These are phyloP conservation scores for Lupinus albus DNA, from an alignment of 306 rosid species.

Conservation along the genomic window DNA sequence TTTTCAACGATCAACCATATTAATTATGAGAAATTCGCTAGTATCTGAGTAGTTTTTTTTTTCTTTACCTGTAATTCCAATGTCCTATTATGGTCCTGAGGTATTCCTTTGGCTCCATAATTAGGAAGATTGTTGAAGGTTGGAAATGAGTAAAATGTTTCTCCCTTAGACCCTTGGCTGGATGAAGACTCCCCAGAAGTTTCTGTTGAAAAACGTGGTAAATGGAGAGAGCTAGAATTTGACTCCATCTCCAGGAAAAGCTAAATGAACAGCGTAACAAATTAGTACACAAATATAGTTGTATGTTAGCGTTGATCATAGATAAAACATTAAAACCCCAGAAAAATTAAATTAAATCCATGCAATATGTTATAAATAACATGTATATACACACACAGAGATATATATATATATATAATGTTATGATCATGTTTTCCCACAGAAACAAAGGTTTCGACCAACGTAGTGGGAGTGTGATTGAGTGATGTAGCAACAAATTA, in stretches of 20 bases:
- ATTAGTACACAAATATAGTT: neutral
- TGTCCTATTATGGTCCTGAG: constrained; percentile 38
- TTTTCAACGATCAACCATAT: constrained; percentile 6
- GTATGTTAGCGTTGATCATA: neutral
- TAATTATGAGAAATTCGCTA: neutral
- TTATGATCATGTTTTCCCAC: neutral
- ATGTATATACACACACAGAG: no score
- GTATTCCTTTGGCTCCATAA: constrained; percentile 34
- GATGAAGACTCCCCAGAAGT: constrained; percentile 60
- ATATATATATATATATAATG: neutral
- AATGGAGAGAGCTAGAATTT: constrained; percentile 44
- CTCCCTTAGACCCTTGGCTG: constrained; percentile 53
- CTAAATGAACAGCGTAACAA: constrained; percentile 47
- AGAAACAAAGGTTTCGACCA: constrained; percentile 15
- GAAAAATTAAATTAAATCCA: constrained; percentile 3
- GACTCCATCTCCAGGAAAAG: constrained; percentile 68
- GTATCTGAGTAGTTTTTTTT: neutral
- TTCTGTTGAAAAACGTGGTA: constrained; percentile 56
- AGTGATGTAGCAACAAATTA: constrained; percentile 9
- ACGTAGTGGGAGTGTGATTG: neutral
- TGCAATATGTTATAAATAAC: no score
- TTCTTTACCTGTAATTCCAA: constrained; percentile 46
- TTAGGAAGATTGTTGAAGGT: constrained; percentile 50
- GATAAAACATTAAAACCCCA: neutral
- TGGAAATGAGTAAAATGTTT: constrained; percentile 57